A percentile compares a stretch with the other conserved stretches of the same genome.
Evolutionary conservation across 2,329 filamentous ascomycete species (phyloP).

Genomic region (Aureobasidium sp.): DNA sequence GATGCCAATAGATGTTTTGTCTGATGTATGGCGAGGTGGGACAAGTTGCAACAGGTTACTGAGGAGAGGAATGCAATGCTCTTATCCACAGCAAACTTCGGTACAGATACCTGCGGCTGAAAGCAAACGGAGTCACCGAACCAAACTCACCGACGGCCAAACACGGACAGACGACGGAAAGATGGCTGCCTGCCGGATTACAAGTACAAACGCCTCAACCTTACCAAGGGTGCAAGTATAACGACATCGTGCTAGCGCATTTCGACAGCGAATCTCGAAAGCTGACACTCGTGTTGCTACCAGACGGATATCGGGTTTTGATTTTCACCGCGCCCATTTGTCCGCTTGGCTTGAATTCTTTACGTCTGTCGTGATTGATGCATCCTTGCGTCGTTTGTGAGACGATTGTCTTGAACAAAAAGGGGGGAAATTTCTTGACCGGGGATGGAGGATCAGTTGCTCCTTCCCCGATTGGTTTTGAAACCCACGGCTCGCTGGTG

Average conservation of each 20-base stretch:
- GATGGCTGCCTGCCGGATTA: constrained; percentile 5
- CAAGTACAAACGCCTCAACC: not conserved
- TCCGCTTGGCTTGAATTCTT: not conserved
- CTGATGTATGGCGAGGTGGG: not conserved
- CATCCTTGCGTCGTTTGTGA: constrained; percentile 1
- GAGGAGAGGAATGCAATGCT: constrained; percentile 1
- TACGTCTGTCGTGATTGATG: not conserved
- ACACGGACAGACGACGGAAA: not conserved
- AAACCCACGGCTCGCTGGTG: not conserved
- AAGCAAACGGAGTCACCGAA: constrained; percentile 4
- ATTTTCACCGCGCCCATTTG: not conserved
- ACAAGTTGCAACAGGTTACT: not conserved
- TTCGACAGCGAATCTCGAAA: not conserved
- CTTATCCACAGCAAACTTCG: not conserved
- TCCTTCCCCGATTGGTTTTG: constrained; percentile 4
- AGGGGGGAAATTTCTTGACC: not conserved
- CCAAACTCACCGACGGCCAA: constrained; percentile 10
- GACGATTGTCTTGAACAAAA: constrained; percentile 6
- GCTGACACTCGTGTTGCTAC: not conserved
- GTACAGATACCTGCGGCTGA: constrained; percentile 1
- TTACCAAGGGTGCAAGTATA: not conserved
- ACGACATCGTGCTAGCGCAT: constrained; percentile 4
- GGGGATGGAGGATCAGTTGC: constrained; percentile 7
- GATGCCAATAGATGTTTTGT: not conserved
- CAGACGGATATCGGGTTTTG: not conserved